Percentiles rank a stretch among this genome's conserved stretches.
These are phyloP conservation scores for Gymnopilus junonius DNA, from an alignment of 768 basidiomycete species.

Conservation along the genomic window DNA sequence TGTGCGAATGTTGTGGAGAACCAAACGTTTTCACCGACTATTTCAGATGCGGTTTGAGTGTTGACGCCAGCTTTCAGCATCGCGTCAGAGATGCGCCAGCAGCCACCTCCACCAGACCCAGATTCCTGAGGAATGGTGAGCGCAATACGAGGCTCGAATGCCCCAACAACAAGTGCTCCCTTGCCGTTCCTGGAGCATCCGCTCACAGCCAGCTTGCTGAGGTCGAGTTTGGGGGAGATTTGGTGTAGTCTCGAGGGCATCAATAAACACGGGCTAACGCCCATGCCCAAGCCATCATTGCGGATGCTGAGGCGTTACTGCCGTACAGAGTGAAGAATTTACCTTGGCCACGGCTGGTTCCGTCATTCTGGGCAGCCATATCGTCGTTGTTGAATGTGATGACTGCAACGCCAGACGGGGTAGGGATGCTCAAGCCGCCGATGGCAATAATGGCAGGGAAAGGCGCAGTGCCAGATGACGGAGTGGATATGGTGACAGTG, in stretches of 20 bases:
- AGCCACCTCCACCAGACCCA: constrained; percentile 62
- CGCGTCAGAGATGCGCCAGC: constrained; percentile 61
- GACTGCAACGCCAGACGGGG: constrained; percentile 41
- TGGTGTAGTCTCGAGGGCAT: constrained; percentile 56
- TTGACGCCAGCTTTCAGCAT: constrained; percentile 45
- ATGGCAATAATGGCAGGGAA: constrained; percentile 59
- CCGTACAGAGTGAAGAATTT: constrained; percentile 65
- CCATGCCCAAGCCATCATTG: constrained; percentile 69
- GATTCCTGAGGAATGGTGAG: constrained; percentile 68
- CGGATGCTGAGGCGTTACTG: constrained; percentile 45
- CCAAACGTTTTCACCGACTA: constrained; percentile 67
- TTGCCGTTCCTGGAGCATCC: constrained; percentile 68
- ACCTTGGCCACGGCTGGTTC: constrained; percentile 52
- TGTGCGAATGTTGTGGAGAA: constrained; percentile 54
- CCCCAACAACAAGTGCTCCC: constrained; percentile 61
- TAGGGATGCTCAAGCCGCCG: constrained; percentile 47
- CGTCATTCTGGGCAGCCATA: constrained; percentile 53
- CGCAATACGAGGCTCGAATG: constrained; percentile 60
- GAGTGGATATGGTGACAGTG: constrained; percentile 47
- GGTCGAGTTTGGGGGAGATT: constrained; percentile 47
- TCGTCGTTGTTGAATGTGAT: constrained; percentile 58
- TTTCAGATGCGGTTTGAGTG: constrained; percentile 61
- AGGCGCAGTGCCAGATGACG: constrained; percentile 45
- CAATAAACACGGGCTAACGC: constrained; percentile 62
- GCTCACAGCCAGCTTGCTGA: constrained; percentile 53